phyloP scores from a whole-genome alignment of 163 green algal species.

The Smithsoniella earleae region DNA sequence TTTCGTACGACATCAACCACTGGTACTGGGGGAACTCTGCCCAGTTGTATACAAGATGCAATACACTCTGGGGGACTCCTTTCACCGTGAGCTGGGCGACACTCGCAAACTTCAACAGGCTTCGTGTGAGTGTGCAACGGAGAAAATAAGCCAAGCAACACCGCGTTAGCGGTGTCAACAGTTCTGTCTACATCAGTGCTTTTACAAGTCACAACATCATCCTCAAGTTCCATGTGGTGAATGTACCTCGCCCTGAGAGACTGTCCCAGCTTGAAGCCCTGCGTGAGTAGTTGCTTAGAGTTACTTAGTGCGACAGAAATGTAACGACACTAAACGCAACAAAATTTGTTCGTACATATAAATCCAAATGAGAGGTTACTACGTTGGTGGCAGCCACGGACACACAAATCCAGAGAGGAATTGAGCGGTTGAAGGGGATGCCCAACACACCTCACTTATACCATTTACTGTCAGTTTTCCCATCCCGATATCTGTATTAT shows the following conservation, averaged over 20 bases:
- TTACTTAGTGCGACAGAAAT: neutral
- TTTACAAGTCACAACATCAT: neutral
- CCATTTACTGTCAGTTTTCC: constrained; percentile 6
- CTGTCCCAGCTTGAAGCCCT: constrained; percentile 9
- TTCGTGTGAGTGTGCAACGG: neutral
- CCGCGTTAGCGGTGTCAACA: neutral
- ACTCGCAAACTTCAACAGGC: neutral
- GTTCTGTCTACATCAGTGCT: constrained; percentile 10
- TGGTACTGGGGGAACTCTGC: neutral
- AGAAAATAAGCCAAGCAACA: constrained; percentile 2
- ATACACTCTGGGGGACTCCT: neutral
- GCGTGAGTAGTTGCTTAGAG: neutral
- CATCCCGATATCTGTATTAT: neutral
- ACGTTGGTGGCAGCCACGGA: too few species aligned
- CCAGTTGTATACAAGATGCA: neutral
- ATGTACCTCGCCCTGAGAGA: neutral
- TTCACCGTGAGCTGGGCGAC: neutral
- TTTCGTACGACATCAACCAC: neutral
- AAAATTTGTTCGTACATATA: too few species aligned
- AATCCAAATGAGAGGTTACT: too few species aligned
- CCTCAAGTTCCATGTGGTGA: neutral
- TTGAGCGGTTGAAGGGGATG: neutral
- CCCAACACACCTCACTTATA: neutral
- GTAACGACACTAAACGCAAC: too few species aligned
- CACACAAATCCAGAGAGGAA: too few species aligned